Conservation (phyloP, 1,284 basidiomycete species). For the Ganoderma boninense region DNA sequence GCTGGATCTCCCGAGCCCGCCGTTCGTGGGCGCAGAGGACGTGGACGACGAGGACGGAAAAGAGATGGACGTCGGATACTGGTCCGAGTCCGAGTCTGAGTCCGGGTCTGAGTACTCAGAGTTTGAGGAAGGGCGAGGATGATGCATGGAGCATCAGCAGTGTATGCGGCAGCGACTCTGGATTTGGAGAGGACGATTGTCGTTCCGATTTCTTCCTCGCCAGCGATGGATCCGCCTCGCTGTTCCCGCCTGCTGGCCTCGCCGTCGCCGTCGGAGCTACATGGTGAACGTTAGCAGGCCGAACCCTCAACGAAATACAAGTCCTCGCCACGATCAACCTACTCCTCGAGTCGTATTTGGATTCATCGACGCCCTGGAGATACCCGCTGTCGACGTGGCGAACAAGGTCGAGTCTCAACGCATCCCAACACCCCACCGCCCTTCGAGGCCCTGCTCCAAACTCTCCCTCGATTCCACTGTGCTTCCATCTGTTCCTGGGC, state of each 20-base stretch:
- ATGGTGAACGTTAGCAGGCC: no score
- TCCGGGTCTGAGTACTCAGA: not conserved
- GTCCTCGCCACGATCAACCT: no score
- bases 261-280: not conserved
- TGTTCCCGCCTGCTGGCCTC: not conserved
- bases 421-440: no score
- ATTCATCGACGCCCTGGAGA: no score
- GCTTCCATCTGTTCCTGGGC: no score
- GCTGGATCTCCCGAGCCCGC: not conserved
- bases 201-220: not conserved
- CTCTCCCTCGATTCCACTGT: no score
- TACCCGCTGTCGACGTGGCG: no score
- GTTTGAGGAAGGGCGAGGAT: not conserved
- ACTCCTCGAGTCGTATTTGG: no score
- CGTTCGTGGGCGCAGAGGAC: not conserved
- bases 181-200: not conserved
- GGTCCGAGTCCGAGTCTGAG: not conserved
- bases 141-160: not conserved
- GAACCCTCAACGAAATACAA: no score
- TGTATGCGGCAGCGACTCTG: not conserved
- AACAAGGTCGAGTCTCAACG: no score
- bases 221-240: not conserved
- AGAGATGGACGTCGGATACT: no score
- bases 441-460: no score
- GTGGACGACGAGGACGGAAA: not conserved